Conservation (phyloP, 164 flowering plant species). For the Warburgia ugandensis region DNA sequence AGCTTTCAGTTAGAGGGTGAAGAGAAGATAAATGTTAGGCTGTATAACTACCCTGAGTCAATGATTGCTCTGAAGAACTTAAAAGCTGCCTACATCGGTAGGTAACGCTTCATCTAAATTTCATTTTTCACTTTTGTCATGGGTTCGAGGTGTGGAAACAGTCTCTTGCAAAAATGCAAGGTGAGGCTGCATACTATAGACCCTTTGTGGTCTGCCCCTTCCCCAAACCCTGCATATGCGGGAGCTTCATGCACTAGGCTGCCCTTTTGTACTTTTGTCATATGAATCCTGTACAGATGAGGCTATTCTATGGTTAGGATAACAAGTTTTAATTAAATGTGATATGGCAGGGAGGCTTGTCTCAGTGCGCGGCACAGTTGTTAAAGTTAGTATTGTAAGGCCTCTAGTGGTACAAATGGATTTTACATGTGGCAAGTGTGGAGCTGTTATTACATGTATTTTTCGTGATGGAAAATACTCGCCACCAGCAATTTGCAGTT, state of each 20-base stretch:
- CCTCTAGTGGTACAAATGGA: constrained; percentile 76
- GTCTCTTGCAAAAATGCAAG: too few species aligned
- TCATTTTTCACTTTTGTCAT: neutral
- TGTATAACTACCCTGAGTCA: constrained; percentile 69
- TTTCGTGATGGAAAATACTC: constrained; percentile 96
- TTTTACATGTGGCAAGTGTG: constrained; percentile 72
- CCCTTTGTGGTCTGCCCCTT: too few species aligned
- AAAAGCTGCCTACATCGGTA: constrained; percentile 97
- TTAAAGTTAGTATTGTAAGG: constrained; percentile 85
- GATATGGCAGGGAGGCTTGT: constrained; percentile 68
- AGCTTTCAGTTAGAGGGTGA: constrained; percentile 22
- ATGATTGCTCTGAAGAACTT: constrained; percentile 78
- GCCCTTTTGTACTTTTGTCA: too few species aligned
- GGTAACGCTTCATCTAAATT: neutral
- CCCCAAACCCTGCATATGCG: too few species aligned
- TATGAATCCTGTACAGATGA: too few species aligned
- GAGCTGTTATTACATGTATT: constrained; percentile 36
- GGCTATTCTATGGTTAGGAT: neutral
- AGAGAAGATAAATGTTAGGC: constrained; percentile 58
- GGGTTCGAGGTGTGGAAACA: too few species aligned
- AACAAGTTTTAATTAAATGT: constrained; percentile 9
- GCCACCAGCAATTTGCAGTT: constrained; percentile 56
- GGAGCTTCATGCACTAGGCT: too few species aligned
- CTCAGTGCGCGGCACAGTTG: constrained; percentile 82
- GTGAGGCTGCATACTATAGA: too few species aligned